Evolutionary conservation across 495 filamentous ascomycete species (phyloP).

Genomic region (Daldinia loculata): DNA sequence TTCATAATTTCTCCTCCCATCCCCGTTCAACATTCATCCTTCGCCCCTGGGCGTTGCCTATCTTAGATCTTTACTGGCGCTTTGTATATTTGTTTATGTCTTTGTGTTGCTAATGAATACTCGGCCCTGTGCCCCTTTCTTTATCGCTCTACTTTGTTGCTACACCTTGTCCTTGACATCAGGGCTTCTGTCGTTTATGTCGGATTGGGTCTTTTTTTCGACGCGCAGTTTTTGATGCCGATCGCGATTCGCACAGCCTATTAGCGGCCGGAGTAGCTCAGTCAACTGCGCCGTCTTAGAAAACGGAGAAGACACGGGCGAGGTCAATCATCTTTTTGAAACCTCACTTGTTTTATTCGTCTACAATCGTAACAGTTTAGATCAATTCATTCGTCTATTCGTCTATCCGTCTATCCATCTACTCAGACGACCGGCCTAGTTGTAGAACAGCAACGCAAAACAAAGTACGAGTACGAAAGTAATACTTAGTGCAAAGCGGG

Average conservation of each 20-base stretch:
- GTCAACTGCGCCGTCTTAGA: slow-evolving; percentile 15
- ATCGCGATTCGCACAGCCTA: slow-evolving; percentile 33
- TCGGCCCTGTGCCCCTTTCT: slow-evolving; percentile 13
- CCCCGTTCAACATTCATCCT: slow-evolving; percentile 17
- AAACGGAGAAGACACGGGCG: slow-evolving; percentile 13
- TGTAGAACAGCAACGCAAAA: slow-evolving; percentile 1
- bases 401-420: background rate
- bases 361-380: slow-evolving; percentile 2
- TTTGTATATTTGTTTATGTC: slow-evolving; percentile 28
- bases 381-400: background rate
- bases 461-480: slow-evolving; percentile 6
- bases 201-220: slow-evolving; percentile 13
- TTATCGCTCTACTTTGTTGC: slow-evolving; percentile 15
- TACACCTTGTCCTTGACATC: slow-evolving; percentile 6
- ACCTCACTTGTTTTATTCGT: slow-evolving; percentile 21
- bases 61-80: slow-evolving; percentile 19
- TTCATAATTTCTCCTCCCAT: slow-evolving; percentile 8
- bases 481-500: slow-evolving; percentile 12
- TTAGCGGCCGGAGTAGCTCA: slow-evolving; percentile 20
- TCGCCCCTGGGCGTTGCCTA: slow-evolving; percentile 5
- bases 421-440: background rate
- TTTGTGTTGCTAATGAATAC: slow-evolving; percentile 22
- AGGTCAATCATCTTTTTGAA: slow-evolving; percentile 22
- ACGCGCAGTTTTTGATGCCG: slow-evolving; percentile 32
- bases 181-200: slow-evolving; percentile 18